phyloP scores from a whole-genome alignment of 1,139 yeast species.

The Geotrichum europaeum region DNA sequence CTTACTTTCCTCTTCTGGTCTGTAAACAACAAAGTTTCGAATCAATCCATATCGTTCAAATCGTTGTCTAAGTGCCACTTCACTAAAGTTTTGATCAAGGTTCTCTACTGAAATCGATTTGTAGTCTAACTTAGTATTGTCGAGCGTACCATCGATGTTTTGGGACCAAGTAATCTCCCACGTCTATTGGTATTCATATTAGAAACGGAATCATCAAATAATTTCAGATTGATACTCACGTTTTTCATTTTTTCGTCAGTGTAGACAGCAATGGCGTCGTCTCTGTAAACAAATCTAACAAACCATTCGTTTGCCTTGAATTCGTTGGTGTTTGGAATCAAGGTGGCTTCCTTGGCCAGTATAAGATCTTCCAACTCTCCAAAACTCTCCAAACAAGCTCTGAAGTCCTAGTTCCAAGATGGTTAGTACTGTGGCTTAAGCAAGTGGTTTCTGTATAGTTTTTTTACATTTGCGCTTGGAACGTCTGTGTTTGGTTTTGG shows the following conservation, averaged over 20 bases:
- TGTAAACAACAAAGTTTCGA: conserved; percentile 13
- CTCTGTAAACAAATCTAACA: conserved; percentile 74
- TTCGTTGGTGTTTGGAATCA: conserved; percentile 17
- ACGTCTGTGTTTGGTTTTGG: conserved; percentile 17
- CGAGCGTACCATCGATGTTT: conserved; percentile 17
- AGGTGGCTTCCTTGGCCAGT: conserved; percentile 29
- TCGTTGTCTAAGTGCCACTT: conserved; percentile 12
- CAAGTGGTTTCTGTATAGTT: not conserved
- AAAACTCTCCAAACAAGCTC: conserved; percentile 42
- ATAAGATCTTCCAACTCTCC: conserved; percentile 73
- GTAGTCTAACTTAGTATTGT: conserved; percentile 15
- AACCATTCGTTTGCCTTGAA: conserved; percentile 53
- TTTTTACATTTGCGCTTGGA: conserved; percentile 9
- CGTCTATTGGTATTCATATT: conserved; percentile 3
- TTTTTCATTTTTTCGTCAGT: conserved; percentile 36
- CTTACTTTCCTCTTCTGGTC: conserved; percentile 9
- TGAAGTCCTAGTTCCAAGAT: conserved; percentile 32
- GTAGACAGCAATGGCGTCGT: conserved; percentile 85
- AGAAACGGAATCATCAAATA: not conserved
- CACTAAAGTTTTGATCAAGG: conserved; percentile 11
- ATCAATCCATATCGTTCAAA: conserved; percentile 17
- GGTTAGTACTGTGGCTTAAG: not conserved
- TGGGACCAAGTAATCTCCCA: conserved; percentile 20
- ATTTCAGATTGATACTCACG: not conserved
- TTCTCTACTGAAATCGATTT: conserved; percentile 15